These are phyloP conservation scores for Talaromyces thailandensis DNA, from an alignment of 495 filamentous ascomycete species.

Conservation along the genomic window DNA sequence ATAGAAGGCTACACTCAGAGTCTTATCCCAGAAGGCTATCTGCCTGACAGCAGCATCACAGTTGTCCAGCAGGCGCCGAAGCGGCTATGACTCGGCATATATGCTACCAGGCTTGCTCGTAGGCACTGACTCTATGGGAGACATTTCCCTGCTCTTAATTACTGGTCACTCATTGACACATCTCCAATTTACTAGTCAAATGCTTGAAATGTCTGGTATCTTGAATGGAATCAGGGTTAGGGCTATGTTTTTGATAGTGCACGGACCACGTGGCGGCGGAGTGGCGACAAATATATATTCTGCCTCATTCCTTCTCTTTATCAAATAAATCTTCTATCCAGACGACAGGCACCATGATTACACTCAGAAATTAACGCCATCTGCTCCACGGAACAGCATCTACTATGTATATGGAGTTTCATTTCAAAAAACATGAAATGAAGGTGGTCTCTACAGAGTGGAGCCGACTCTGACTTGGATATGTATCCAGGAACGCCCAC, in stretches of 20 bases:
- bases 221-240: neutral
- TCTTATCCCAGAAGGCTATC: constrained; percentile 8
- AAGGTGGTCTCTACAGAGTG: neutral
- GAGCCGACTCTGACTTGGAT: neutral
- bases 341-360: neutral
- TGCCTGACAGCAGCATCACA: neutral
- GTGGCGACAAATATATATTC: neutral
- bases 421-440: neutral
- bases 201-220: neutral
- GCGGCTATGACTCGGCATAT: neutral
- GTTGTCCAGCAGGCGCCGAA: neutral
- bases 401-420: neutral
- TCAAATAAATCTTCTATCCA: neutral
- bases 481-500: neutral
- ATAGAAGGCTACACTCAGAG: constrained; percentile 7
- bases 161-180: too few relatives aligned
- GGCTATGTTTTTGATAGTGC: neutral
- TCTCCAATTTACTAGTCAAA: neutral
- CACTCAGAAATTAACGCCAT: neutral
- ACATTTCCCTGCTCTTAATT: too few relatives aligned
- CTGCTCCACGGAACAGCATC: neutral
- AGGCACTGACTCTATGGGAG: neutral
- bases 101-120: neutral
- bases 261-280: neutral
- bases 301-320: neutral